Conservation (phyloP, 306 rosid genomes). For the Quercus berberidifolia region DNA sequence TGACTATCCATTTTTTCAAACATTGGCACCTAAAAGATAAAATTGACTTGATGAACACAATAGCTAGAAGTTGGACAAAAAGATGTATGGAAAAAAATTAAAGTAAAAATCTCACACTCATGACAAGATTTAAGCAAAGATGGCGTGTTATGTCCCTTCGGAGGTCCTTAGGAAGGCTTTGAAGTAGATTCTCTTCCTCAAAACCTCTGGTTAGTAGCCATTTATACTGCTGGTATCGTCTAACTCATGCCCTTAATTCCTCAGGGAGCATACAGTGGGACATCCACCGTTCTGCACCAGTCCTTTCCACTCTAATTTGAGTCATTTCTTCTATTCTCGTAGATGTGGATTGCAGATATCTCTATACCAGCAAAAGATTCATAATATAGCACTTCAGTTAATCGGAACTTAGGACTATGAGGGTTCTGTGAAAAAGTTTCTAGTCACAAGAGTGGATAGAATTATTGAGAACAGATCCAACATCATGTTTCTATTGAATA, state of each 20-base stretch:
- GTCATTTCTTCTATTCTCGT: slow-evolving; percentile 85
- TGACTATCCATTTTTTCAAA: too few species aligned
- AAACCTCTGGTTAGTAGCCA: slow-evolving; percentile 92
- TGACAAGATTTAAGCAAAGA: too few species aligned
- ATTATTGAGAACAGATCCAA: not conserved
- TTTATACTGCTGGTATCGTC: slow-evolving; percentile 75
- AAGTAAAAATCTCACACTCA: too few species aligned
- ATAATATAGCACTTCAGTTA: not conserved
- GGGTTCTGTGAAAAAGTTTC: not conserved
- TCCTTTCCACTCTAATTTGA: slow-evolving; percentile 38
- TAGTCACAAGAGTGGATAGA: not conserved
- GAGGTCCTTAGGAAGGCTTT: too few species aligned
- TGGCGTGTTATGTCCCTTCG: too few species aligned
- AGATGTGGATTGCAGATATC: slow-evolving; percentile 75
- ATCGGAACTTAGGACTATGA: not conserved
- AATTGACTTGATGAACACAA: too few species aligned
- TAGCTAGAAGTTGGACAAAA: too few species aligned
- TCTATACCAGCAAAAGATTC: slow-evolving; percentile 38
- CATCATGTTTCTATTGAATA: not conserved
- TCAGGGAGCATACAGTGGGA: slow-evolving; percentile 79
- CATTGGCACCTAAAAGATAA: too few species aligned
- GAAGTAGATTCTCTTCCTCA: slow-evolving; percentile 63
- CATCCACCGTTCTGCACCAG: slow-evolving; percentile 93
- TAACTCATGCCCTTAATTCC: slow-evolving; percentile 53
- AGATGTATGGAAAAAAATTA: too few species aligned